A percentile compares a stretch with the other conserved stretches of the same genome.
Conservation (phyloP, 1,284 basidiomycete species). For the Heimioporus retisporus region DNA sequence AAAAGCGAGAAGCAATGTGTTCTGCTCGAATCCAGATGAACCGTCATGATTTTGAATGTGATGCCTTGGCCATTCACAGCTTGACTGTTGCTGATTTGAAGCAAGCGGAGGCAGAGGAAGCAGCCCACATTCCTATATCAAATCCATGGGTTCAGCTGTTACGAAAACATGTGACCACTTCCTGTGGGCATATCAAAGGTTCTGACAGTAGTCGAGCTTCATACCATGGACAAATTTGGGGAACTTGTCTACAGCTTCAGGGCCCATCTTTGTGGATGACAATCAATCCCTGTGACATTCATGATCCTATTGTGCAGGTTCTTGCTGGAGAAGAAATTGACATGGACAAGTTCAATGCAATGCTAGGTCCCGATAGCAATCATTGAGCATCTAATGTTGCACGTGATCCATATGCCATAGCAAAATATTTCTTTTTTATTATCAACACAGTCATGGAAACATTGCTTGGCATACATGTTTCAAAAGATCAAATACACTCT, state of each 20-base stretch:
- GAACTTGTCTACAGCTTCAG: no score
- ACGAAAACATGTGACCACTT: constrained; percentile 24
- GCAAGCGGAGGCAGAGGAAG: constrained; percentile 30
- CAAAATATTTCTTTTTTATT: constrained; percentile 46
- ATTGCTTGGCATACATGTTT: constrained; percentile 39
- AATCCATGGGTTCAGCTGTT: constrained; percentile 21
- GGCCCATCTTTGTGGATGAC: no score
- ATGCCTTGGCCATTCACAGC: constrained; percentile 10
- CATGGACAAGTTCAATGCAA: constrained; percentile 35
- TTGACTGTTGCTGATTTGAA: constrained; percentile 26
- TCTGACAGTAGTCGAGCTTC: no score
- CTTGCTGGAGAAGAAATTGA: constrained; percentile 48
- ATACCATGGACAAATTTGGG: no score
- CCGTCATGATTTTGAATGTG: constrained; percentile 24
- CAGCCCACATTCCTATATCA: neutral
- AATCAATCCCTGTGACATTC: constrained; percentile 37
- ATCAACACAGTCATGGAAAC: constrained; percentile 32
- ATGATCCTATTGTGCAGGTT: constrained; percentile 47
- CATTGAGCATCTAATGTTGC: constrained; percentile 38
- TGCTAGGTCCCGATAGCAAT: constrained; percentile 28
- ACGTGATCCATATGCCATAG: constrained; percentile 43
- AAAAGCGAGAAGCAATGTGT: constrained; percentile 20
- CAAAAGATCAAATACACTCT: constrained; percentile 18
- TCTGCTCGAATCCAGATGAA: constrained; percentile 30
- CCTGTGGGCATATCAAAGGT: no score